Evolutionary conservation across 345 rosid species (phyloP), one percentile per base, ranked within the genome.

Genomic region (Streptanthus diversifolius): DNA sequence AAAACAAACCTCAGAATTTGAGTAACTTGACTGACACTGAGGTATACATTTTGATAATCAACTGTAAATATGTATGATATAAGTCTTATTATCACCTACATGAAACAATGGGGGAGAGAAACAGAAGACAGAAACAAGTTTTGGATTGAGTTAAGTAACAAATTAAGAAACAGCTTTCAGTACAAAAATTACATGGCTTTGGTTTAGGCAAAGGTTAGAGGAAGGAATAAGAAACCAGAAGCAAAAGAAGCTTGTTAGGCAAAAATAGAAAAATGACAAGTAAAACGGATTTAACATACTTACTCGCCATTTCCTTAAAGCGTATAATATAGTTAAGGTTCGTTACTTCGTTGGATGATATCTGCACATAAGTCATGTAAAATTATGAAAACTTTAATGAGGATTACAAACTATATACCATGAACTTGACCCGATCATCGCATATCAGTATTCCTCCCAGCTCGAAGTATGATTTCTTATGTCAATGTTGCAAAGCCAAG

Each of bases 341-440:
- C 39, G 35, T 74, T 66, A 45, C 66, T 66, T 74, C 77, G 15
- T 74, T 74, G 47, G 64, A 52, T 61, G 79, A 53, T 75, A 75
- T 75, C 79, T 75, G 79, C 79, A 75, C 70, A 68, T 53, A 43
- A 68, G 70, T 65, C 58, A 75, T 75, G 74, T 51, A 68, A 61
- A 25, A 62, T 68, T 30, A 68, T 75, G 30, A 22, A 68, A 60
- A 33, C 40, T 61, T 41, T 41, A 13, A 52, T 14, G 35, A 75
- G 25, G 15, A 60, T 32, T 15, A 51, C 33, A 41, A 48, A 68
- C 69, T 68, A 60, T 57, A 61, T 75, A 75, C 79, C 79, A 75
- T 68, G 69, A 19, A 22, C 11, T 44, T 49, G 63, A 75, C 30
- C 54, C 56, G 30, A 60, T 68, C 32, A 52, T 68, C 30, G 40